phyloP scores from a whole-genome alignment of 345 rosid genomes.

The Dipteronia dyeriana region DNA sequence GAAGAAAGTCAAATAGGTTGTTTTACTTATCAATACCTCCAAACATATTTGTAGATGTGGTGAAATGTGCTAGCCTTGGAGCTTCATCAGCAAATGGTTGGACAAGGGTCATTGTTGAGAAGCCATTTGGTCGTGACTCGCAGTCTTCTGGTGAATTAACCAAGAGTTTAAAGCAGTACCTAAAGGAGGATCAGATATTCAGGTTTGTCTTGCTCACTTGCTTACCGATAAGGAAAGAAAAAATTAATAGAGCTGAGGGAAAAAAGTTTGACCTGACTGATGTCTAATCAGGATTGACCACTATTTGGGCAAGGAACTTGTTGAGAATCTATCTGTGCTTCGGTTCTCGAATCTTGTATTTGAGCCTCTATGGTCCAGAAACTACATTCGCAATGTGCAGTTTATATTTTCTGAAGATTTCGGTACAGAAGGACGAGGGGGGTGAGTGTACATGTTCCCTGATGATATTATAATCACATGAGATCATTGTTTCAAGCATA shows the following conservation, averaged over 20 bases:
- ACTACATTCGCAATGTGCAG: conserved; percentile 84
- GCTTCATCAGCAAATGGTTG: conserved; percentile 79
- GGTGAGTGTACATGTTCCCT: conserved; percentile 43
- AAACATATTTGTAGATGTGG: conserved; percentile 83
- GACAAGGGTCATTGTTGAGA: conserved; percentile 92
- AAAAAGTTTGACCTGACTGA: conserved; percentile 10
- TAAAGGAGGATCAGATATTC: conserved; percentile 84
- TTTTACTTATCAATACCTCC: conserved; percentile 91
- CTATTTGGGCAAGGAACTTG: conserved; percentile 92
- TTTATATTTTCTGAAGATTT: conserved; percentile 92
- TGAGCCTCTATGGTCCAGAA: conserved; percentile 89
- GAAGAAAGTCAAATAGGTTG: conserved; percentile 69
- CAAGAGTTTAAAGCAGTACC: conserved; percentile 73
- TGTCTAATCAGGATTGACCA: conserved; percentile 68
- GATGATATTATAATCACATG: background rate
- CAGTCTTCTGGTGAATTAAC: conserved; percentile 78
- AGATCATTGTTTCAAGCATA: background rate
- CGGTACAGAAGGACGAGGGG: conserved; percentile 95
- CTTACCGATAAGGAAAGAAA: background rate
- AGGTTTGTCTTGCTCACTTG: conserved; percentile 44
- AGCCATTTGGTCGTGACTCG: conserved; percentile 92
- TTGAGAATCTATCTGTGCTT: conserved; percentile 92
- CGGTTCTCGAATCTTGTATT: conserved; percentile 95
- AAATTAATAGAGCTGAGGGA: background rate
- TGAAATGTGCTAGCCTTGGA: conserved; percentile 65